These are phyloP conservation scores for Rhodofomes roseus DNA, from an alignment of 1,284 basidiomycete species.

Conservation along the genomic window DNA sequence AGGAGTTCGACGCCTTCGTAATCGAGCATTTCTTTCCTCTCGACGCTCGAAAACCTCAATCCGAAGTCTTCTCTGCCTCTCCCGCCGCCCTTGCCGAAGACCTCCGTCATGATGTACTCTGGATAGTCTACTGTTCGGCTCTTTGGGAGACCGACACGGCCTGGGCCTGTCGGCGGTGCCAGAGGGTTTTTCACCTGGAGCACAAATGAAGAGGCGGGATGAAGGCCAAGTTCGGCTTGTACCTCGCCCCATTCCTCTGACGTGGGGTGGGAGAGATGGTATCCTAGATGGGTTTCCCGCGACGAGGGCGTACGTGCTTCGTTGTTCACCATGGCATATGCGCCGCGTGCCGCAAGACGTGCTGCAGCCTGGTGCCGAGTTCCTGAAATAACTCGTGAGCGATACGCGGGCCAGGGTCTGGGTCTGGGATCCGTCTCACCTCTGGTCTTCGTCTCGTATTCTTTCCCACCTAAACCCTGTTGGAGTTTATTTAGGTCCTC, in stretches of 20 bases:
- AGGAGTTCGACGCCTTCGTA: conserved; percentile 55
- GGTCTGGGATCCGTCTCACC: conserved; percentile 27
- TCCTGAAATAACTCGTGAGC: conserved; percentile 29
- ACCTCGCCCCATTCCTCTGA: conserved; percentile 43
- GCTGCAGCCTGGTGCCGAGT: conserved; percentile 51
- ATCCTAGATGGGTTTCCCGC: conserved; percentile 53
- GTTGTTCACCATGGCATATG: conserved; percentile 59
- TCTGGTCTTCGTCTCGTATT: conserved; percentile 64
- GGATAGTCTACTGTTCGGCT: conserved; percentile 42
- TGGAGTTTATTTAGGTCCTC: conserved; percentile 50
- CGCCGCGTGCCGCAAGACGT: conserved; percentile 56
- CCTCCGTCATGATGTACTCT: conserved; percentile 38
- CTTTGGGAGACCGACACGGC: conserved; percentile 30
- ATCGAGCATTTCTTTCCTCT: conserved; percentile 51
- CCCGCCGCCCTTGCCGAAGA: conserved; percentile 42
- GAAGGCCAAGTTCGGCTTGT: conserved; percentile 49
- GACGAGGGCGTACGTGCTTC: conserved; percentile 41
- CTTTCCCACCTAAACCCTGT: conserved; percentile 46
- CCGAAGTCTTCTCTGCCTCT: conserved; percentile 44
- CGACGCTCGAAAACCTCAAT: conserved; percentile 50
- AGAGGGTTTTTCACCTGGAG: conserved; percentile 58
- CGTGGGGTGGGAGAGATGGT: conserved; percentile 52
- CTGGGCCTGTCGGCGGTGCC: conserved; percentile 36
- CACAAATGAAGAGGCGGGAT: conserved; percentile 46
- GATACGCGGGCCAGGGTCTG: not conserved